phyloP scores from a whole-genome alignment of 352 stramenopile genomes.

The Plasmopara viticola region DNA sequence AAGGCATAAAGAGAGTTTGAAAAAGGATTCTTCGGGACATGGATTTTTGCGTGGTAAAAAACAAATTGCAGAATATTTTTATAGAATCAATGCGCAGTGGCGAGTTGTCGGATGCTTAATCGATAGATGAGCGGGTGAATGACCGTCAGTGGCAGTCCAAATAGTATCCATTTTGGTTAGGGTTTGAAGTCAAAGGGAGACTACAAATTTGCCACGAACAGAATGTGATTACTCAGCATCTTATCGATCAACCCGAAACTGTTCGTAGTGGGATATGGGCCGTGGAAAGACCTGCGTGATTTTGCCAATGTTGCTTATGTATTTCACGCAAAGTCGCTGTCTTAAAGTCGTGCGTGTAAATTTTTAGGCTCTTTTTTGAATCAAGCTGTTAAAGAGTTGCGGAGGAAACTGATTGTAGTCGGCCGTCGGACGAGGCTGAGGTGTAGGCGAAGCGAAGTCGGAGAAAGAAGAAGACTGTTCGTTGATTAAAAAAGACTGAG shows the following conservation, averaged over 20 bases:
- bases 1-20: slow-evolving; percentile 13
- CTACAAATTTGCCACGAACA: slow-evolving; percentile 83
- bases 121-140: slow-evolving; percentile 54
- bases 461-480: no score
- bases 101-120: slow-evolving; percentile 18
- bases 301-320: slow-evolving; percentile 81
- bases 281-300: slow-evolving; percentile 87
- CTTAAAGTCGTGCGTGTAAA: slow-evolving; percentile 45
- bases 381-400: no score
- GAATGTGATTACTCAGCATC: slow-evolving; percentile 66
- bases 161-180: slow-evolving; percentile 71
- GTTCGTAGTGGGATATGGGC: slow-evolving; percentile 86
- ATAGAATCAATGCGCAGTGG: slow-evolving; percentile 7
- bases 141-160: slow-evolving; percentile 38
- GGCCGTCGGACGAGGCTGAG: no score
- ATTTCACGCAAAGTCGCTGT: slow-evolving; percentile 31
- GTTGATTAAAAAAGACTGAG: no score
- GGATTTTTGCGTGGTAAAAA: slow-evolving; percentile 69
- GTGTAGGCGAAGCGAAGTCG: no score
- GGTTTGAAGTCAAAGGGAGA: slow-evolving; percentile 81
- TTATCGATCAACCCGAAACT: slow-evolving; percentile 37
- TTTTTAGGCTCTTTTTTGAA: slow-evolving; percentile 55
- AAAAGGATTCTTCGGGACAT: slow-evolving; percentile 26
- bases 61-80: slow-evolving; percentile 49
- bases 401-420: no score